Conservation (phyloP, 2,329 filamentous ascomycete genomes). For the Fusarium pseudocircinatum region DNA sequence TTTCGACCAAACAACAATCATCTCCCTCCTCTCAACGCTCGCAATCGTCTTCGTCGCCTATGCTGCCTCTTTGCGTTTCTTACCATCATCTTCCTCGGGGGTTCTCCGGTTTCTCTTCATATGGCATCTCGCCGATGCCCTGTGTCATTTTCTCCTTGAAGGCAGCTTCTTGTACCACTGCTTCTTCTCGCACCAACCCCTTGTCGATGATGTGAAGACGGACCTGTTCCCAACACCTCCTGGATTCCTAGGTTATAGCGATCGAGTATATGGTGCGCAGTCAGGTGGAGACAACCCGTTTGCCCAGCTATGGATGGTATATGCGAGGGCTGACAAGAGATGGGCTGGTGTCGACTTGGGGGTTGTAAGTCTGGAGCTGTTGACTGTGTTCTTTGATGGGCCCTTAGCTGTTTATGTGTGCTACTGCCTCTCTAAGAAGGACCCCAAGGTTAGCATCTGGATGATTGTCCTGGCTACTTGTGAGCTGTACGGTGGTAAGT, state of each 20-base stretch:
- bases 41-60: slow-evolving; percentile 62
- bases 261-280: slow-evolving; percentile 65
- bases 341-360: slow-evolving; percentile 72
- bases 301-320: slow-evolving; percentile 74
- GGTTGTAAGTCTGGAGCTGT: slow-evolving; percentile 71
- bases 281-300: slow-evolving; percentile 63
- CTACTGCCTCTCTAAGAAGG: slow-evolving; percentile 66
- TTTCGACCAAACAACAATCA: slow-evolving; percentile 68
- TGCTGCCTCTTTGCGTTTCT: slow-evolving; percentile 55
- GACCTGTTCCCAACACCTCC: slow-evolving; percentile 58
- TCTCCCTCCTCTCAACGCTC: slow-evolving; percentile 66
- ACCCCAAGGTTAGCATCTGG: slow-evolving; percentile 65
- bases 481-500: slow-evolving; percentile 71
- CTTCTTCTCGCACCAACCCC: slow-evolving; percentile 73
- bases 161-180: slow-evolving; percentile 93
- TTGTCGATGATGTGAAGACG: slow-evolving; percentile 41
- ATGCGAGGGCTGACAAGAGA: slow-evolving; percentile 69
- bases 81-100: slow-evolving; percentile 60
- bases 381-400: slow-evolving; percentile 71
- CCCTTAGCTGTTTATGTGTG: slow-evolving; percentile 69
- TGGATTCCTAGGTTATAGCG: slow-evolving; percentile 61
- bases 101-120: slow-evolving; percentile 83
- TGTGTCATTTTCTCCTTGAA: slow-evolving; percentile 92
- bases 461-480: slow-evolving; percentile 73
- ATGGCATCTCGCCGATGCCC: slow-evolving; percentile 93